phyloP scores from a whole-genome alignment of 2,329 filamentous ascomycete species.

The Curvularia sp. region DNA sequence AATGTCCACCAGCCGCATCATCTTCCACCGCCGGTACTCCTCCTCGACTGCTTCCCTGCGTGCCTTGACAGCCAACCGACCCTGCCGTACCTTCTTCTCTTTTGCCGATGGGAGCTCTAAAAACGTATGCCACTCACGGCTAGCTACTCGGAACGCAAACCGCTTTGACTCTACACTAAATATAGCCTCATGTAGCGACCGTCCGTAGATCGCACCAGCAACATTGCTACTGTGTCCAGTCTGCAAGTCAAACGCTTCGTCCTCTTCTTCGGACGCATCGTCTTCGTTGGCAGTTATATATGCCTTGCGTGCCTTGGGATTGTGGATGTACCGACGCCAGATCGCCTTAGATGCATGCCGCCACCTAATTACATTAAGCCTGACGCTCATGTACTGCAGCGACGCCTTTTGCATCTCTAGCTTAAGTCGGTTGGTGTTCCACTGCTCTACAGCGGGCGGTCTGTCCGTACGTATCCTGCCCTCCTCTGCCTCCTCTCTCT shows the following conservation, averaged over 20 bases:
- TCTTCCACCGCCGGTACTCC: constrained; percentile 1
- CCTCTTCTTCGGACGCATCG: constrained; percentile 1
- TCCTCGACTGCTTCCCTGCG: neutral
- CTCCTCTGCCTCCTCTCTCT: constrained; percentile 14
- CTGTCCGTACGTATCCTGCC: constrained; percentile 4
- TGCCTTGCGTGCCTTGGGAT: neutral
- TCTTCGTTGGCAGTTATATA: neutral
- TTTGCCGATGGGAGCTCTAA: constrained; percentile 15
- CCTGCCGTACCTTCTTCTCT: neutral
- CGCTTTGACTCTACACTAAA: constrained; percentile 11
- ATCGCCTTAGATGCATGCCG: neutral
- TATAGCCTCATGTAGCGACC: neutral
- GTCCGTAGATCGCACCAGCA: neutral
- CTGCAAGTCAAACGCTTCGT: neutral
- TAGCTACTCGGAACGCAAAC: constrained; percentile 19
- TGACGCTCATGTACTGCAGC: no score
- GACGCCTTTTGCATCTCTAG: no score
- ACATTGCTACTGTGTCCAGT: neutral
- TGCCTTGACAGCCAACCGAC: neutral
- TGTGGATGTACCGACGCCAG: neutral
- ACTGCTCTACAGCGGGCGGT: neutral
- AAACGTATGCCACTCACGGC: constrained; percentile 29
- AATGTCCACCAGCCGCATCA: constrained; percentile 3
- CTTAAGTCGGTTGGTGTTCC: constrained; percentile 8
- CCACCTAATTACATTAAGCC: neutral